Evolutionary conservation across 345 rosid genomes (phyloP).

Genomic region (Camelina neglecta): DNA sequence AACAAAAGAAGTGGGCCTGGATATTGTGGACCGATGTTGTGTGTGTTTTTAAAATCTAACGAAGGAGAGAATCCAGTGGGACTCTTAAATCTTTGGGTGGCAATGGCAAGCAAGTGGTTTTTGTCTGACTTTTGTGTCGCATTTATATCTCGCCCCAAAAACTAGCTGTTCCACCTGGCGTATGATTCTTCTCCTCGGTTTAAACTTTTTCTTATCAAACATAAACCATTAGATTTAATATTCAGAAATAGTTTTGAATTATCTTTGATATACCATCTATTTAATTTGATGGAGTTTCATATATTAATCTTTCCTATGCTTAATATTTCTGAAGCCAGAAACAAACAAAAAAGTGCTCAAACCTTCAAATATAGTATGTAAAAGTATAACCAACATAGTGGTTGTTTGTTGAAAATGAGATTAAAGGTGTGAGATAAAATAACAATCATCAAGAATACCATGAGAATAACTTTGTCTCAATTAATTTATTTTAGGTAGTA

Average conservation of each 20-base stretch:
- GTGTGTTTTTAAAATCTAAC: slow-evolving; percentile 8
- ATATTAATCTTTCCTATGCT: neutral
- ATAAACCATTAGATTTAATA: neutral
- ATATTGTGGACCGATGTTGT: slow-evolving; percentile 9
- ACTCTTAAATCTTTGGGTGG: slow-evolving; percentile 18
- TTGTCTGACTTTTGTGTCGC: slow-evolving; percentile 34
- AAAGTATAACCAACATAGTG: neutral
- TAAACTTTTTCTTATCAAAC: neutral
- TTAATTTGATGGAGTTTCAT: neutral
- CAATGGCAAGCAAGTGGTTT: slow-evolving; percentile 16
- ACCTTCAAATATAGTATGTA: neutral
- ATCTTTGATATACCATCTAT: neutral
- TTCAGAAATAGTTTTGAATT: neutral
- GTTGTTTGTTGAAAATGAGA: slow-evolving; percentile 12
- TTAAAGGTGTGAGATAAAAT: neutral
- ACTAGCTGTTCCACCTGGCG: slow-evolving; percentile 30
- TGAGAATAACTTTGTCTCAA: slow-evolving; percentile 5
- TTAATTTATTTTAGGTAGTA: slow-evolving; percentile 34
- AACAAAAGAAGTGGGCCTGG: slow-evolving; percentile 5
- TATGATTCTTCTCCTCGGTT: neutral
- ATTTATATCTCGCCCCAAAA: slow-evolving; percentile 41
- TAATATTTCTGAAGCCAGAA: neutral
- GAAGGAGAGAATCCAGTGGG: slow-evolving; percentile 25
- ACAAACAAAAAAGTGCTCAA: neutral
- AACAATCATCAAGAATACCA: slow-evolving; percentile 11